Percentiles rank a stretch among this genome's conserved stretches.
phyloP scores from a whole-genome alignment of 805 yeast species.

The Clavispora vitiphila region DNA sequence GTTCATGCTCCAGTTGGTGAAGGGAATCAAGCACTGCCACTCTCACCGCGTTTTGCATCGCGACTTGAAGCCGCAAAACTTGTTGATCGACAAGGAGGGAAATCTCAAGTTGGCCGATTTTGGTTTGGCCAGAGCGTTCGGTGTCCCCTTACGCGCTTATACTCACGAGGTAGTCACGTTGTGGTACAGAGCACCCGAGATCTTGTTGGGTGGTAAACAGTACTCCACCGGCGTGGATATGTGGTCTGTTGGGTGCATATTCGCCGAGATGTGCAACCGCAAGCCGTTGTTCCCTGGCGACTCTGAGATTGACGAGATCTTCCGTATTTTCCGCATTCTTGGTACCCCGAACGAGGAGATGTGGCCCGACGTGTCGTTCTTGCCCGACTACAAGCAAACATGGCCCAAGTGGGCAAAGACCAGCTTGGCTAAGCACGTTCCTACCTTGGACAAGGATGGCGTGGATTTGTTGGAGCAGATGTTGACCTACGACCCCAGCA shows the following conservation, averaged over 20 bases:
- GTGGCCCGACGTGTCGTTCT: slow-evolving; percentile 90
- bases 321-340: slow-evolving; percentile 82
- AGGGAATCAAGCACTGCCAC: slow-evolving; percentile 91
- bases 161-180: slow-evolving; percentile 97
- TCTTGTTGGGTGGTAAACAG: slow-evolving; percentile 91
- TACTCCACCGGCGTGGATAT: slow-evolving; percentile 97
- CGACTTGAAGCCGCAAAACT: slow-evolving; percentile 94
- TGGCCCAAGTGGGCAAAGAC: slow-evolving; percentile 87
- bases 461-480: slow-evolving; percentile 74
- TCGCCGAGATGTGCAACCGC: slow-evolving; percentile 96
- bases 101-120: slow-evolving; percentile 68
- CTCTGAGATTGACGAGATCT: slow-evolving; percentile 95
- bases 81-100: slow-evolving; percentile 92
- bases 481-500: slow-evolving; percentile 88
- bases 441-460: slow-evolving; percentile 78
- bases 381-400: slow-evolving; percentile 91
- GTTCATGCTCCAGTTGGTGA: slow-evolving; percentile 86
- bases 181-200: slow-evolving; percentile 98
- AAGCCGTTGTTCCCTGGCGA: slow-evolving; percentile 96
- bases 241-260: slow-evolving; percentile 98
- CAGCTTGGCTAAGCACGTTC: slow-evolving; percentile 65
- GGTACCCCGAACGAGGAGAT: slow-evolving; percentile 91
- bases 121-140: slow-evolving; percentile 95
- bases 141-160: slow-evolving; percentile 93
- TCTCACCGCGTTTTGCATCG: slow-evolving; percentile 91